Percentiles rank a stretch among this genome's conserved stretches.
Evolutionary conservation across 116 monocot species (phyloP).

Genomic region (Dioscorea cayenensis): DNA sequence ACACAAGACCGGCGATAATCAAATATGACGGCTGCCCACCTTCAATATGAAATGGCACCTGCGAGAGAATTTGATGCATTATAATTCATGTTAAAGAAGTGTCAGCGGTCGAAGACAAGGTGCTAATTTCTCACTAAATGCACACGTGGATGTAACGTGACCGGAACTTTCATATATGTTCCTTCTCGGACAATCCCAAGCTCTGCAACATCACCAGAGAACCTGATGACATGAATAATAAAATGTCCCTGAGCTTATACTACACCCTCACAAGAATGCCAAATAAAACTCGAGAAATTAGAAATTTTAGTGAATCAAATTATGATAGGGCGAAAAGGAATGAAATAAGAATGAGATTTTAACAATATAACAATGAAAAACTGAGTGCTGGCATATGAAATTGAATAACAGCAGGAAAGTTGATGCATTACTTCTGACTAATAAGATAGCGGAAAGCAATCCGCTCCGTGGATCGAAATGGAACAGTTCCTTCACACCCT

Average conservation of each 20-base stretch:
- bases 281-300: too few relatives aligned
- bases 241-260: background rate
- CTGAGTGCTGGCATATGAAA: too few relatives aligned
- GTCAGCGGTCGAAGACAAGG: background rate
- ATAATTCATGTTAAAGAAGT: background rate
- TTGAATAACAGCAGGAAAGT: too few relatives aligned
- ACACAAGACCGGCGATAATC: slow-evolving; percentile 75
- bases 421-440: slow-evolving; percentile 80
- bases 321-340: too few relatives aligned
- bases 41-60: slow-evolving; percentile 80
- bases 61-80: background rate
- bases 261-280: background rate
- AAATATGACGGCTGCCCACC: slow-evolving; percentile 71
- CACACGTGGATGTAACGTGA: slow-evolving; percentile 59
- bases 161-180: slow-evolving; percentile 52
- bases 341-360: too few relatives aligned
- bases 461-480: slow-evolving; percentile 87
- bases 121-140: slow-evolving; percentile 57
- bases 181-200: slow-evolving; percentile 85
- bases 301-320: too few relatives aligned
- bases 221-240: slow-evolving; percentile 35
- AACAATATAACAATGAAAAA: too few relatives aligned
- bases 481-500: slow-evolving; percentile 94
- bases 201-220: slow-evolving; percentile 79
- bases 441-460: slow-evolving; percentile 95